Base-by-base conservation (phyloP, 768 basidiomycete species). In the Dioszegia crocea region DNA sequence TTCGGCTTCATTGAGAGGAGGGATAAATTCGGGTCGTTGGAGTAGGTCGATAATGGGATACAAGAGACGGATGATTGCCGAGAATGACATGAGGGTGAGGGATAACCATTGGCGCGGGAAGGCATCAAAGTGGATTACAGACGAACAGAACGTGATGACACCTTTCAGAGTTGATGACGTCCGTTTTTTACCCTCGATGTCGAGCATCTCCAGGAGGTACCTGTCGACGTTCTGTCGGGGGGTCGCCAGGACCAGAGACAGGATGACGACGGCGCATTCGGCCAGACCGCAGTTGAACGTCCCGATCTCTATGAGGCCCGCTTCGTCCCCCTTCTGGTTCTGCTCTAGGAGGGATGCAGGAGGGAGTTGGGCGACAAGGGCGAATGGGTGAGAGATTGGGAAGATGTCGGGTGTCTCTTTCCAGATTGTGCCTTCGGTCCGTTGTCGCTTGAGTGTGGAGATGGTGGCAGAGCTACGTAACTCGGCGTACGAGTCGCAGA, bases 31-130 rank as follows among this genome's bases (percentile, higher is more conserved):
- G 48, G 88, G 84, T 23, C 82, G 81, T 68, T 87, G 85, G 68
- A 98, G 78, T n/a, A 93, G 79, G 6, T 83, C 81, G 8, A 88
- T 82, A 17, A 93, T 80, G 3, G 89, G 85, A 45, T 90, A 88
- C 83, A 89, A 85, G 78, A 94, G 84, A 78, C 89, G 90, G 77
- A 93, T 83, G 74, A 94, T 77, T 33, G 90, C 87, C 57, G 86
- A 88, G 78, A 94, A 92, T 0, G 89, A 86, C 61, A 96, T 80
- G 43, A 93, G 85, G 65, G 88, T 89, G 67, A 93, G 84, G 63
- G 93, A 96, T 63, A 97, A 81, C 94, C 94, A 97, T 33, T 85
- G 85, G 64, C 81, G 83, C 0, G 92, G 91, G 81, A 90, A 97
- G 0, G 91, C 88, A 30, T 93, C 86, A 67, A 88, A 88, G 59